A percentile compares a stretch with the other conserved stretches of the same genome.
phyloP scores from a whole-genome alignment of 2,329 filamentous ascomycete species.

The Neopestalotiopsis sp. region DNA sequence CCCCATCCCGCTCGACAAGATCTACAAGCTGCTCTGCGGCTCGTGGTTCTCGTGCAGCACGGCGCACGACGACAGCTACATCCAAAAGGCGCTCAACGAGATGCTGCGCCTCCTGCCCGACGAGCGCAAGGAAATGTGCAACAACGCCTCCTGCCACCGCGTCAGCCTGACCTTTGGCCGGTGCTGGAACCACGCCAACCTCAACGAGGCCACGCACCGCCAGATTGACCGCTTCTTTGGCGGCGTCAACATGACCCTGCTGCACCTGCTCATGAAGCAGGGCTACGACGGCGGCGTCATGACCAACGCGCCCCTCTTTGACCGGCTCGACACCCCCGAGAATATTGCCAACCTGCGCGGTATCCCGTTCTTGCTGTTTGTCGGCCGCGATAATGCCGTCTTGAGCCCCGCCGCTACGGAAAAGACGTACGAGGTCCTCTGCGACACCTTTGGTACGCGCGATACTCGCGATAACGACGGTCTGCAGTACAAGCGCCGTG shows the following conservation, averaged over 20 bases:
- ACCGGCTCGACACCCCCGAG: constrained; percentile 50
- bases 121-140: constrained; percentile 61
- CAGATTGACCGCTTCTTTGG: constrained; percentile 67
- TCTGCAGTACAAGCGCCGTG: constrained; percentile 53
- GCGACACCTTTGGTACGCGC: constrained; percentile 52
- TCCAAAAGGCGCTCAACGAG: constrained; percentile 60
- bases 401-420: constrained; percentile 58
- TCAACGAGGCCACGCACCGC: constrained; percentile 69
- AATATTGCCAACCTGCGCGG: constrained; percentile 57
- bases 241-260: constrained; percentile 64
- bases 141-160: constrained; percentile 65
- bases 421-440: constrained; percentile 56
- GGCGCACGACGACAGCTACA: constrained; percentile 47
- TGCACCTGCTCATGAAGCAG: constrained; percentile 61
- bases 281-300: constrained; percentile 57
- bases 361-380: constrained; percentile 61
- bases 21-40: constrained; percentile 54
- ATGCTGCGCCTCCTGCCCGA: constrained; percentile 62
- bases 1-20: constrained; percentile 52
- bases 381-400: constrained; percentile 61
- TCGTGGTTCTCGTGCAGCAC: constrained; percentile 61
- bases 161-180: constrained; percentile 64
- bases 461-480: constrained; percentile 33
- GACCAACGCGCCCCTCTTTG: constrained; percentile 53
- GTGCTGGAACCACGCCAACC: constrained; percentile 68